phyloP scores from a whole-genome alignment of 179 eudicot species.

The Silene coronaria region DNA sequence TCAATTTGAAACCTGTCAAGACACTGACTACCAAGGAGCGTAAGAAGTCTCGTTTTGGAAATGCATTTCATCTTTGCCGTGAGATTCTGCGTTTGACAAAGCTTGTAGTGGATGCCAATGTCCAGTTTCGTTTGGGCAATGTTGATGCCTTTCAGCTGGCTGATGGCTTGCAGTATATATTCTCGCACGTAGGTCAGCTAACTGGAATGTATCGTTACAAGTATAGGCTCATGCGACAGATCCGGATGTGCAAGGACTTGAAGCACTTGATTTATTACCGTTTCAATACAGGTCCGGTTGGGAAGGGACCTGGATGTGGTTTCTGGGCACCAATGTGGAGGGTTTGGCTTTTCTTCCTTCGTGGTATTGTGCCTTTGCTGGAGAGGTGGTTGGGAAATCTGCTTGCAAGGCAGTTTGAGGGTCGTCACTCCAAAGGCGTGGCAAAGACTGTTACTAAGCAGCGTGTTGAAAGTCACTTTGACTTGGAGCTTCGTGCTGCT shows the following conservation, averaged over 20 bases:
- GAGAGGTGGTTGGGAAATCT: slow-evolving; percentile 97
- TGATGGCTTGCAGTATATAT: slow-evolving; percentile 94
- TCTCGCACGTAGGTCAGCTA: slow-evolving; percentile 96
- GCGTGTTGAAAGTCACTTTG: slow-evolving; percentile 99
- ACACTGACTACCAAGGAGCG: slow-evolving; percentile 97
- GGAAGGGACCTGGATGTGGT: slow-evolving; percentile 99
- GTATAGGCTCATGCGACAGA: slow-evolving; percentile 98
- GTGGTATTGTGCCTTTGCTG: slow-evolving; percentile 93
- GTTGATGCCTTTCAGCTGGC: slow-evolving; percentile 99
- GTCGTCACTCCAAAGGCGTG: slow-evolving; percentile 97
- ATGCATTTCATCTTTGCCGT: slow-evolving; percentile 97
- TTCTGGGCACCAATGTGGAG: slow-evolving; percentile 99
- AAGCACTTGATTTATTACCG: slow-evolving; percentile 96
- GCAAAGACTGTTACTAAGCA: slow-evolving; percentile 99
- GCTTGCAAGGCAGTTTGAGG: slow-evolving; percentile 97
- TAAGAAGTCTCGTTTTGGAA: slow-evolving; percentile 94
- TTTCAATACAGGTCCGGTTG: slow-evolving; percentile 97
- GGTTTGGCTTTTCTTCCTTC: slow-evolving; percentile 98
- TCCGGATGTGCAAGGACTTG: slow-evolving; percentile 96
- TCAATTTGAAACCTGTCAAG: slow-evolving; percentile 94
- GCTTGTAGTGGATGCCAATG: slow-evolving; percentile 97
- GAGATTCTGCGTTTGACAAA: slow-evolving; percentile 94
- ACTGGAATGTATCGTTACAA: slow-evolving; percentile 98
- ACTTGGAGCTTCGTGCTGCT: slow-evolving; percentile 99
- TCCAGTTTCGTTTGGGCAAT: slow-evolving; percentile 97